Evolutionary conservation across 2,329 filamentous ascomycete genomes (phyloP).

Genomic region (Microdochium paspali): DNA sequence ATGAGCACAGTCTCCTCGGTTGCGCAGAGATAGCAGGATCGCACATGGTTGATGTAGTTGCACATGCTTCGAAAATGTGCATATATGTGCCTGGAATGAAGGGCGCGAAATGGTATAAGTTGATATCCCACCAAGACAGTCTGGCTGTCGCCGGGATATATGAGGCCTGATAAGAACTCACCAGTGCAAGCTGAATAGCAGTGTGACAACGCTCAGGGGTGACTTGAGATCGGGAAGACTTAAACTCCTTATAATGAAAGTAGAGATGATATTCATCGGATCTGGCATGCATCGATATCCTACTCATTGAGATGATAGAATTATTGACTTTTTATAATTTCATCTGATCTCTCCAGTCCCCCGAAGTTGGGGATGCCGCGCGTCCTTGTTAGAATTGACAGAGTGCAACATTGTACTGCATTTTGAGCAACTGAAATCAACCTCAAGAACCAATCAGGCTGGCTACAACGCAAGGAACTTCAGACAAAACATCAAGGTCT

Average conservation of each 20-base stretch:
- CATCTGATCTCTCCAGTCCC: too few species aligned
- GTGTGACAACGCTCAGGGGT: too few species aligned
- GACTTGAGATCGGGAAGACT: too few species aligned
- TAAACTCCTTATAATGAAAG: conserved; percentile 3
- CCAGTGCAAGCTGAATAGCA: too few species aligned
- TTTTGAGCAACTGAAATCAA: not conserved
- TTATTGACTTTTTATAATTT: not conserved
- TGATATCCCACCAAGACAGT: too few species aligned
- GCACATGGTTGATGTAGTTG: conserved; percentile 27
- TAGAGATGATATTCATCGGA: conserved; percentile 4
- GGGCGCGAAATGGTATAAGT: too few species aligned
- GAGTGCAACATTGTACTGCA: not conserved
- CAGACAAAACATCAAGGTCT: not conserved
- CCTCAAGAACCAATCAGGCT: not conserved
- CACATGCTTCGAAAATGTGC: conserved; percentile 21
- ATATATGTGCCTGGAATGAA: too few species aligned
- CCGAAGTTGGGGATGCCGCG: too few species aligned
- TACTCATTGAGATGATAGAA: not conserved
- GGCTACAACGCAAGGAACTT: not conserved
- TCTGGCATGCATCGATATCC: not conserved
- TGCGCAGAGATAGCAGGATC: conserved; percentile 24
- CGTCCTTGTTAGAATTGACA: too few species aligned
- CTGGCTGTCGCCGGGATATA: too few species aligned
- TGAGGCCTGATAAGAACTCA: too few species aligned
- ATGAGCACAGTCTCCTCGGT: conserved; percentile 29